Evolutionary conservation across 331 rosid genomes (phyloP), one percentile per base, ranked within the genome.

Genomic region (Ulmus americana): DNA sequence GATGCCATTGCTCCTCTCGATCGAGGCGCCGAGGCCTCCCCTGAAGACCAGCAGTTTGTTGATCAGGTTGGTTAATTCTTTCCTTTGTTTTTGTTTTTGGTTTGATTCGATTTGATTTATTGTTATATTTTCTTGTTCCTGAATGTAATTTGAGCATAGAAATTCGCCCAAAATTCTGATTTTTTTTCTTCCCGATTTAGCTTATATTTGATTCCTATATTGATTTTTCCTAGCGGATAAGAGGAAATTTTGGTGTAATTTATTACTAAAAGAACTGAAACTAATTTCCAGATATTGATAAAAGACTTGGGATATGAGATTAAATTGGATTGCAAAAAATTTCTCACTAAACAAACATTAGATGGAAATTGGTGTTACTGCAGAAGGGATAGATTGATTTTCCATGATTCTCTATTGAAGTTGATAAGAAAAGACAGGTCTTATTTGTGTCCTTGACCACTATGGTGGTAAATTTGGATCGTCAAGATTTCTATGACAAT

Each of bases 11-110:
- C 81, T 5, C 69, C 79, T 0, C 90, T 91, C 18, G 97, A 91
- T 81, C 81, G 95, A 49, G 97, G 97, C 5, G 91, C 97, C n/a
- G 86, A 81, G 42, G 97, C 97, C 69, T 69, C 95, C 55, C 77
- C 81, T 3, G 80, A 88, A 60, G 97, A 88, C 45, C 96, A 84
- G 76, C 78, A 74, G 73, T 75, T 12, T 0, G 76, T 88, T 79
- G 91, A 91, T 80, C 82, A 86, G 92, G 97, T 90, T 35, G 58
- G 69, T 4, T 57, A 1, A 8, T 55, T 63, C 57, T 11, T 6
- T 50, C 52, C 52, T 47, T 66, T 22, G 52, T 15, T 40, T 10
- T 43, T 55, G 0, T 15, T 45, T 44, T 41, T 70, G 1, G 13
- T 41, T 15, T 28, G 8, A 3, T 54, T 7, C 10, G 13, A 20